A percentile compares a stretch with the other conserved stretches of the same genome.
Evolutionary conservation across 257 asterid species (phyloP).

Genomic region (Ophiorrhiza pumila): DNA sequence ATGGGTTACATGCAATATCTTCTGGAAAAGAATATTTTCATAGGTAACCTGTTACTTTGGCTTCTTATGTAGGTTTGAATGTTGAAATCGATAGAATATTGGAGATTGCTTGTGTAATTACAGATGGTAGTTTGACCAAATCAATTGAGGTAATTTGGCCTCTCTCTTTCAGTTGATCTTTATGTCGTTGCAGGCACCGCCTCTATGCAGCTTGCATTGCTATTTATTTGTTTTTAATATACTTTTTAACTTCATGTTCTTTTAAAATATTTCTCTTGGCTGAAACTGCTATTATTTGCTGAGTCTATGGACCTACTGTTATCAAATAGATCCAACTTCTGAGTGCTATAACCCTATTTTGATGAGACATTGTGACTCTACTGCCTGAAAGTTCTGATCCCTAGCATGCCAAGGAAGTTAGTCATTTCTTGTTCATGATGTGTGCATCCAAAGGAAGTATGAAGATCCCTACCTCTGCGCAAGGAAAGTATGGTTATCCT

Average conservation of each 20-base stretch:
- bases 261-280: not conserved
- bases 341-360: not conserved
- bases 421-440: not conserved
- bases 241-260: not conserved
- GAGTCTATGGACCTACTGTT: not conserved
- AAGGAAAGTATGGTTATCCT: not conserved
- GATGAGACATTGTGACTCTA: not conserved
- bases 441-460: slow-evolving; percentile 1
- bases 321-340: not conserved
- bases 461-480: not conserved
- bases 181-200: not conserved
- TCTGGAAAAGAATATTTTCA: not conserved
- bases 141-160: slow-evolving; percentile 58
- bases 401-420: not conserved
- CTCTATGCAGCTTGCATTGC: not conserved
- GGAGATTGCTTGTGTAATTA: slow-evolving; percentile 96
- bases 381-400: not conserved
- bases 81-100: slow-evolving; percentile 74
- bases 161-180: slow-evolving; percentile 7
- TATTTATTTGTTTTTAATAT: not conserved
- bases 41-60: slow-evolving; percentile 8
- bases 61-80: slow-evolving; percentile 64
- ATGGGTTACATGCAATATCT: not conserved
- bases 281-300: not conserved
- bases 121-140: slow-evolving; percentile 78